Evolutionary conservation across 192 early-diverging fungal genomes (phyloP).

Genomic region (Entrophospora sp.): DNA sequence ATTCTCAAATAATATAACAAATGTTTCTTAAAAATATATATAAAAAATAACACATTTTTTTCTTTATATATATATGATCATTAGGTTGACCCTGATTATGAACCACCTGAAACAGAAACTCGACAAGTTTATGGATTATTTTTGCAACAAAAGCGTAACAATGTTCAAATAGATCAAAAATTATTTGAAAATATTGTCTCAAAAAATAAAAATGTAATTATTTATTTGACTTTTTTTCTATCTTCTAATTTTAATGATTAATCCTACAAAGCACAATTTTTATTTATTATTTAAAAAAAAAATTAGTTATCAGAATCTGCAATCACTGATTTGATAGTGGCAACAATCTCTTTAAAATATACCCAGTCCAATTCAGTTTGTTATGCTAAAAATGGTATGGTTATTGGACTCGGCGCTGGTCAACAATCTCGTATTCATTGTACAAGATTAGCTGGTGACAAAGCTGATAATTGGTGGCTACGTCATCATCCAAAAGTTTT

Average conservation of each 20-base stretch:
- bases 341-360: constrained; percentile 98
- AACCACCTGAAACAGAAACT: constrained; percentile 75
- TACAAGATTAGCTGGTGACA: constrained; percentile 97
- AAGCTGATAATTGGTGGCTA: constrained; percentile 98
- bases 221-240: too few relatives aligned
- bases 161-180: constrained; percentile 61
- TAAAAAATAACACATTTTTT: neutral
- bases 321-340: constrained; percentile 49
- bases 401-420: constrained; percentile 94
- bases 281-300: neutral
- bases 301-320: neutral
- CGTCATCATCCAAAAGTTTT: constrained; percentile 95
- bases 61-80: neutral
- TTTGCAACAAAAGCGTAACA: constrained; percentile 89
- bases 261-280: neutral
- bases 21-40: neutral
- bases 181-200: constrained; percentile 86
- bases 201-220: constrained; percentile 58
- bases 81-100: constrained; percentile 81
- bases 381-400: constrained; percentile 97
- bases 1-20: neutral
- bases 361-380: constrained; percentile 99
- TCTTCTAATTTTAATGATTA: neutral
- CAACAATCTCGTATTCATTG: constrained; percentile 99
- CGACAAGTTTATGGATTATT: constrained; percentile 93